Conservation (phyloP, 2,329 filamentous ascomycete genomes). For the Claviceps humidiphila region DNA sequence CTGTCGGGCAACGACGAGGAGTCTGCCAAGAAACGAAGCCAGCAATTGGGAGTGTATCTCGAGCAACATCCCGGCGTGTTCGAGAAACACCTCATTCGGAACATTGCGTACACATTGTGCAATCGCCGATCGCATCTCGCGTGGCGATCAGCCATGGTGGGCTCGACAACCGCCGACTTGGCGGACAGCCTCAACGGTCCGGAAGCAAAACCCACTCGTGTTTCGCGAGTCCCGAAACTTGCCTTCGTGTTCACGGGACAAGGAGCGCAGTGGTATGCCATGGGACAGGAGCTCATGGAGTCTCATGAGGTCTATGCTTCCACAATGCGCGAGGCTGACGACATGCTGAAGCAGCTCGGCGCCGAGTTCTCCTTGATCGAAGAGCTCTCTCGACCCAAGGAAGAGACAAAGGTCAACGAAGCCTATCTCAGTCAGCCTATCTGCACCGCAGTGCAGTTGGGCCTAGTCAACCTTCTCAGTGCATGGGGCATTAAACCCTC, state of each 20-base stretch:
- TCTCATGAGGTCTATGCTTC: slow-evolving; percentile 22
- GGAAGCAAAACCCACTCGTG: slow-evolving; percentile 6
- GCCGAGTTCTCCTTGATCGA: slow-evolving; percentile 23
- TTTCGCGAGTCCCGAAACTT: slow-evolving; percentile 10
- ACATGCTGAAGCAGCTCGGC: slow-evolving; percentile 20
- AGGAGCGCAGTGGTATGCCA: slow-evolving; percentile 24
- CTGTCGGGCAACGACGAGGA: slow-evolving; percentile 26
- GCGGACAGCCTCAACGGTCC: slow-evolving; percentile 28
- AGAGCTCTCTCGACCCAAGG: slow-evolving; percentile 22
- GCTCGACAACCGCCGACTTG: slow-evolving; percentile 30
- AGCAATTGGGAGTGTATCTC: slow-evolving; percentile 23
- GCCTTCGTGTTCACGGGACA: slow-evolving; percentile 27
- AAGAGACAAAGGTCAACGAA: slow-evolving; percentile 20
- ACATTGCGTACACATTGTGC: slow-evolving; percentile 35
- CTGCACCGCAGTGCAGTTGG: slow-evolving; percentile 35
- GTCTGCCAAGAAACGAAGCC: slow-evolving; percentile 17
- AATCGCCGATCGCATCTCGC: slow-evolving; percentile 30
- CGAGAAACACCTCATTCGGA: slow-evolving; percentile 28
- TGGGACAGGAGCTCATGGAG: slow-evolving; percentile 24
- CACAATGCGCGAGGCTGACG: slow-evolving; percentile 19
- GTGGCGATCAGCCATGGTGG: slow-evolving; percentile 30
- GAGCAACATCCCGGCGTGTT: slow-evolving; percentile 30
- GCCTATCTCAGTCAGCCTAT: slow-evolving; percentile 31
- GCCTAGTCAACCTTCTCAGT: slow-evolving; percentile 28
- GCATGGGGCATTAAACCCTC: slow-evolving; percentile 28